phyloP scores from a whole-genome alignment of 1,284 basidiomycete genomes.

The Fomitopsis schrenkii region DNA sequence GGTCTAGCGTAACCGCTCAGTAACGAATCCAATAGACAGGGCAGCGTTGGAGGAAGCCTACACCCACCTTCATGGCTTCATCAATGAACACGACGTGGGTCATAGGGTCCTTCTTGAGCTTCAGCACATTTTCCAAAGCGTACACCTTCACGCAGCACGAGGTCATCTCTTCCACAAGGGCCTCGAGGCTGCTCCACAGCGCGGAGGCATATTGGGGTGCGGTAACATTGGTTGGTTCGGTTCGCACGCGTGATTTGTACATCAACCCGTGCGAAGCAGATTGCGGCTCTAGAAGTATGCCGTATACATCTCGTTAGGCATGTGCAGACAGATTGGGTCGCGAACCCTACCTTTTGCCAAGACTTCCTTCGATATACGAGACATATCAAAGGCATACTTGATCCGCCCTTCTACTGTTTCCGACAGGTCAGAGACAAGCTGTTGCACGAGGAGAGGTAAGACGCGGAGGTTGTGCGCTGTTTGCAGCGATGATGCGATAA shows the following conservation, averaged over 20 bases:
- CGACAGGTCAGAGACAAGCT: constrained; percentile 77
- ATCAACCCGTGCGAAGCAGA: constrained; percentile 38
- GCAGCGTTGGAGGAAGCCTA: not conserved
- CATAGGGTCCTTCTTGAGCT: constrained; percentile 78
- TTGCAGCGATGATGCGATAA: constrained; percentile 89
- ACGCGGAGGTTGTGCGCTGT: constrained; percentile 91
- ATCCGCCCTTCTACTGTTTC: constrained; percentile 83
- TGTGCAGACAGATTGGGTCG: not conserved
- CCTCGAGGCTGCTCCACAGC: constrained; percentile 81
- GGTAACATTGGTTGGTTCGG: constrained; percentile 80
- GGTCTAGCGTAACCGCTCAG: constrained; percentile 30
- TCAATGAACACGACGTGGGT: constrained; percentile 83
- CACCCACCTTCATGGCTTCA: constrained; percentile 80
- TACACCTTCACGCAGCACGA: constrained; percentile 95
- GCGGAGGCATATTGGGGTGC: constrained; percentile 79
- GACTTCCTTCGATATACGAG: constrained; percentile 81
- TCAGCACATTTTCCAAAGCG: constrained; percentile 89
- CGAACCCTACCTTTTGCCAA: constrained; percentile 60
- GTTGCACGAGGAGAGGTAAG: constrained; percentile 79
- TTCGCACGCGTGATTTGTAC: constrained; percentile 79
- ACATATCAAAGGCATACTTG: constrained; percentile 79
- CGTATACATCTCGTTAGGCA: not conserved
- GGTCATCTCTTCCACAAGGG: constrained; percentile 84
- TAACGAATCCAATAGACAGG: not conserved
- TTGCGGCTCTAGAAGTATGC: constrained; percentile 32